Evolutionary conservation across 805 yeast species (phyloP).

Genomic region (Myxozyma vanderwaltii): DNA sequence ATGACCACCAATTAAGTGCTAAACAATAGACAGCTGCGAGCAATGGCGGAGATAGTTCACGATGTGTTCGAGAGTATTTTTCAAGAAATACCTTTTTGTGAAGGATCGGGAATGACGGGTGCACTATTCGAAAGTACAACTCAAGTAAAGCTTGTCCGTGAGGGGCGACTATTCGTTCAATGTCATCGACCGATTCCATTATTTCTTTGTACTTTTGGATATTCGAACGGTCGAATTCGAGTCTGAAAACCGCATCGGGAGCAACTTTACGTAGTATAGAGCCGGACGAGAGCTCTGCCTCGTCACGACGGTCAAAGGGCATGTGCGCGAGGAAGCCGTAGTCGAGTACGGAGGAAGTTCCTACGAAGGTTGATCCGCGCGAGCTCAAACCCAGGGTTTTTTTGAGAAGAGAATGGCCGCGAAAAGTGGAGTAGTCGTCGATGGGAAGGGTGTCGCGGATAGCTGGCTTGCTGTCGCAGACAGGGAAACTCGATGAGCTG

Average conservation of each 20-base stretch:
- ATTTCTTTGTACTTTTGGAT: constrained; percentile 67
- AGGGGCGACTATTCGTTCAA: constrained; percentile 86
- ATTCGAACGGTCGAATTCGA: constrained; percentile 67
- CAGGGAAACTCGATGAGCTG: neutral
- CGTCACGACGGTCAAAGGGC: constrained; percentile 71
- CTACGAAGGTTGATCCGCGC: constrained; percentile 83
- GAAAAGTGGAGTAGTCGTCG: constrained; percentile 66
- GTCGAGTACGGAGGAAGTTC: constrained; percentile 86
- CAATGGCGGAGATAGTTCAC: constrained; percentile 88
- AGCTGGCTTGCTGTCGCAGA: neutral
- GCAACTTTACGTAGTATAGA: constrained; percentile 79
- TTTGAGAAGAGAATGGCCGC: constrained; percentile 64
- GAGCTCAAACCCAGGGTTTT: constrained; percentile 81
- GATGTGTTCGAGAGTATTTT: constrained; percentile 84
- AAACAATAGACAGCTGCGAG: constrained; percentile 87
- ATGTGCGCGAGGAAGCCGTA: constrained; percentile 65
- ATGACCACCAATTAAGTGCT: constrained; percentile 95
- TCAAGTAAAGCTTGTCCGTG: constrained; percentile 74
- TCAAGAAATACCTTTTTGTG: constrained; percentile 91
- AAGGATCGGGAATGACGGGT: constrained; percentile 87
- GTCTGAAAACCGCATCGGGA: constrained; percentile 68
- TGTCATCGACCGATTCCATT: constrained; percentile 76
- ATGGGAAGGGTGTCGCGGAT: constrained; percentile 48
- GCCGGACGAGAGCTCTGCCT: constrained; percentile 68
- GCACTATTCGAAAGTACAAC: constrained; percentile 79